Evolutionary conservation across 768 basidiomycete genomes (phyloP), one percentile per base, ranked within the genome.

Genomic region (Suillus sp.): DNA sequence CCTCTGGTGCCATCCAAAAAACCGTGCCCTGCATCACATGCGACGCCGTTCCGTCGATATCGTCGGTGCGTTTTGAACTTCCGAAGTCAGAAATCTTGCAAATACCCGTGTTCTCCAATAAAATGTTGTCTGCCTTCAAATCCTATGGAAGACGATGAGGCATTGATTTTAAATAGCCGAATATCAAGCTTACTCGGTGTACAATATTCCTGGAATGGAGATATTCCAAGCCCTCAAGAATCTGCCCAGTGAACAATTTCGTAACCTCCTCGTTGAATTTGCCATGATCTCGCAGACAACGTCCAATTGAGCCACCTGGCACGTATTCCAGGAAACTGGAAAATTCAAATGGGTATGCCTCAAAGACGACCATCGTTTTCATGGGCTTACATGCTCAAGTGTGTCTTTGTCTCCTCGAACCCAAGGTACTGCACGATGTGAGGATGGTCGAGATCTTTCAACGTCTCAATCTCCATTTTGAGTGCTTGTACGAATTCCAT

Each of bases 61-160:
- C 94, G 65, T 92, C 94, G 65, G 88, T 95, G 65, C 93, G 86
- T 78, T 98, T 99, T 20, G 95, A 96, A 61, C 98, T 97, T 47
- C 97, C 97, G 71, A 98, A 98, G 77, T 99, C 96, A 2, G 95
- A 96, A 55, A 99, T 99, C 78, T 99, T 99, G 83, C 96, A 97
- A 27, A 91, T 79, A 0, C 97, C 97, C 16, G 86, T 83, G 70
- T 86, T 90, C 73, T 99, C 96, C 20, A 98, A 93, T 20, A 99
- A 86, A 71, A 99, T 97, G 71, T 99, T 99, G 77, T 99, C 97
- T 14, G 95, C 95, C 77, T 99, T 99, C 68, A 99, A 80, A 76
- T 99, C 96, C 93, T 95, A 67, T 10, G 47, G 8, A 34, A 13
- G 60, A 40, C 27, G 32, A 40, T 68, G 59, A 53, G 53, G 53